Base-by-base conservation (phyloP, 352 stramenopile species). In the Phytopythium kandeliae region DNA sequence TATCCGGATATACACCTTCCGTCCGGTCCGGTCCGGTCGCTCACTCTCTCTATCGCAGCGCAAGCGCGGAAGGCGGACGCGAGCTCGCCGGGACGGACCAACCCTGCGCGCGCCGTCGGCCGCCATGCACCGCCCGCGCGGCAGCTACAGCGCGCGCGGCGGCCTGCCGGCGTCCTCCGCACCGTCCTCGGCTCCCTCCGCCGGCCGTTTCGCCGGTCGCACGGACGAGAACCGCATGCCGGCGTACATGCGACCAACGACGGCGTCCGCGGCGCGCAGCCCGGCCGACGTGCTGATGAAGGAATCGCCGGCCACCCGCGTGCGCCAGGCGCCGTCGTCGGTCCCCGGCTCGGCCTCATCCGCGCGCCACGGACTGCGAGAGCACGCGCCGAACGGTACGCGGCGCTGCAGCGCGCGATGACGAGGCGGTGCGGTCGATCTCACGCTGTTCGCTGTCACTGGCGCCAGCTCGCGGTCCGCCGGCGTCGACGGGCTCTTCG, bases 171-270 rank as follows among this genome's bases (percentile, higher is more conserved):
- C 45, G 3, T 36, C 45, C 16, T 30, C 25, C 8, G 3, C 19
- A 0, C 8, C 45, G 30, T 26, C 45, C 24, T 28, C 19, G 11
- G 28, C 28, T 10, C 2, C 17, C 30, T 41, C 45, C 16, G 5
- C 1, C 9, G 45, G n/a, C 9, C 45, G 45, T 13, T 30, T 41
- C 11, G 17, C 30, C 30, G 30, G 19, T 28, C 54, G 57, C 1
- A 51, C 60, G 19, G 60, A 76, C 51, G 63, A 76, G 54, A 72
- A 68, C 48, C 57, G 57, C 26, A 57, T 59, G n/a, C 56, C 66
- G 25, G 64, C 65, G 33, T 69, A 69, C 13, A 43, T 48, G 21
- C 65, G 48, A 24, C 47, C 47, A 34, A 53, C 47, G 33, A 44
- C 31, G 13, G 47, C 47, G 43, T 54, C 43, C 17, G 25, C 41